Evolutionary conservation across 1,284 basidiomycete species (phyloP).

Genomic region (Moesziomyces antarcticus): DNA sequence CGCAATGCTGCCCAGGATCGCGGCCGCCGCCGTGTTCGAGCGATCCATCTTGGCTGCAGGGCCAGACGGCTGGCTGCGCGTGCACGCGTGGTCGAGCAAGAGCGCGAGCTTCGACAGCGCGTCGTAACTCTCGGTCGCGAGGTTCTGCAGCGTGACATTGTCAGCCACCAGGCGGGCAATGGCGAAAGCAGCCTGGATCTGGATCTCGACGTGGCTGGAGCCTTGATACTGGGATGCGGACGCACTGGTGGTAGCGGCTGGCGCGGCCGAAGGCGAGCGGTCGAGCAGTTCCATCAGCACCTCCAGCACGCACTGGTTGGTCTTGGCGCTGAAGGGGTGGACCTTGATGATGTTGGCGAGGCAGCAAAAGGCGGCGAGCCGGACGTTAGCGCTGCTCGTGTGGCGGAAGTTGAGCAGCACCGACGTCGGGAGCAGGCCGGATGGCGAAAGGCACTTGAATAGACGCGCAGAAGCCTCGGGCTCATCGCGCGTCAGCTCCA

Average conservation of each 20-base stretch:
- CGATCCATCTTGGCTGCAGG: conserved; percentile 12
- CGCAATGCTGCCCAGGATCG: conserved; percentile 18
- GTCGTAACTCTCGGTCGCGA: conserved; percentile 49
- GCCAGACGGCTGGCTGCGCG: conserved; percentile 15
- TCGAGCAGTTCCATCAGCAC: conserved; percentile 60
- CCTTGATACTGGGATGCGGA: conserved; percentile 18
- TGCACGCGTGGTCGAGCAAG: conserved; percentile 45
- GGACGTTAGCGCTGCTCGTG: conserved; percentile 43
- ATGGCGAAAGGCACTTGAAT: conserved; percentile 38
- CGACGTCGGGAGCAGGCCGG: conserved; percentile 53
- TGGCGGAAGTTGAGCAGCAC: conserved; percentile 52
- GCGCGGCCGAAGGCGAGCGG: conserved; percentile 13
- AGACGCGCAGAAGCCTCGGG: conserved; percentile 29
- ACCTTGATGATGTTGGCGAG: conserved; percentile 60
- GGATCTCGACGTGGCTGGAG: conserved; percentile 43
- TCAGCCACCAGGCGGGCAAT: conserved; percentile 56
- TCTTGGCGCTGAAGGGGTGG: conserved; percentile 51
- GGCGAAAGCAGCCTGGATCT: conserved; percentile 58
- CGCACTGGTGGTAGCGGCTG: conserved; percentile 1
- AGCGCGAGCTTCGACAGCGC: conserved; percentile 39
- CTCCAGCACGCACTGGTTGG: conserved; percentile 57
- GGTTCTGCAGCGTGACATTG: conserved; percentile 48
- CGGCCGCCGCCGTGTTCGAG: conserved; percentile 3
- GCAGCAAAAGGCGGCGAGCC: conserved; percentile 60
- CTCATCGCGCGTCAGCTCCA: conserved; percentile 50